Base-by-base conservation (phyloP, 495 filamentous ascomycete genomes). In the Aspergillus indologenus region DNA sequence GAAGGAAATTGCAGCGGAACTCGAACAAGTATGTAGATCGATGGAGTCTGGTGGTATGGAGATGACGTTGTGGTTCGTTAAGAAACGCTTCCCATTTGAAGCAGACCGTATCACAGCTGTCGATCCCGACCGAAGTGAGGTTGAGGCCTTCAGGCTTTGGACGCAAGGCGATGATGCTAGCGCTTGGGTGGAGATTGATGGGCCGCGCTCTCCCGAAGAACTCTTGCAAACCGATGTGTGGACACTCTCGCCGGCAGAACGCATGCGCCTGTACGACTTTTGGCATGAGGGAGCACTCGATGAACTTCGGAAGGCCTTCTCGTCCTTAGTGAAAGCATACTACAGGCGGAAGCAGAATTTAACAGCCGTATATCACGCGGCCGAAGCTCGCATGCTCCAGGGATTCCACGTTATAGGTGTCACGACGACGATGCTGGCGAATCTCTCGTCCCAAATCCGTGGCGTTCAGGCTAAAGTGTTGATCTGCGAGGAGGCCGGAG, bases 381-480 rank as follows among this genome's bases (percentile, higher is more conserved):
- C 17, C 0, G 54, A 57, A 6, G 14, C 44, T 23, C 45, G 48
- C 4, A 45, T 45, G 40, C 46, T 57, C 14, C 20, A 49, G 20
- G 6, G n/a, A 1, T 46, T 29, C 14, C 23, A 75, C 15, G 59
- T 77, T 0, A 56, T 75, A 7, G 74, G 69, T 2, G 61, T 73
- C 50, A 76, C 73, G 3, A 76, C 72, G 3, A 72, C 72, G 23
- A 59, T 61, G 15, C 66, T 70, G 50, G 72, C 72, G 34, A 64
- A 60, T 17, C 52, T 71, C 19, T 64, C 65, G 45, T 21, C 59
- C 9, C 63, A 61, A n/a, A 48, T 76, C 2, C 65, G 54, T 21
- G 40, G 21, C n/a, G 21, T 57, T 1, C 26, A 23, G 12, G 22
- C 54, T 2, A 57, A 49, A 29, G 54, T 57, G 19, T 26, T 57